A percentile compares a stretch with the other conserved stretches of the same genome.
Evolutionary conservation across 805 yeast species (phyloP).

Genomic region (Ogataea pini): DNA sequence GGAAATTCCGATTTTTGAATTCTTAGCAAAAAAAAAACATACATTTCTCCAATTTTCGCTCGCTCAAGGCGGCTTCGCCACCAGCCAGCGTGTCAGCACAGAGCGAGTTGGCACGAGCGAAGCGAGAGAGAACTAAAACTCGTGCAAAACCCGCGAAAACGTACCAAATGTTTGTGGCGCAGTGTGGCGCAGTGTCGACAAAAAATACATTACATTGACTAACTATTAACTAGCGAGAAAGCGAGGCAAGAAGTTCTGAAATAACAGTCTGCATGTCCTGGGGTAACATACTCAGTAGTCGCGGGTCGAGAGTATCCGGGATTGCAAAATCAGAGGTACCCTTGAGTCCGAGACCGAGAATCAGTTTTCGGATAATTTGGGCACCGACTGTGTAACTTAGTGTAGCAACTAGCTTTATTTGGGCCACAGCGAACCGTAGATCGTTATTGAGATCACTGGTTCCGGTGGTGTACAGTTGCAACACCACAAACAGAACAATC

Average conservation of each 20-base stretch:
- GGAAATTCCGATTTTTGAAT: background rate
- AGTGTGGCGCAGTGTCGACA: constrained; percentile 1
- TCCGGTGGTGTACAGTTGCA: constrained; percentile 2
- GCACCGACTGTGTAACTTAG: background rate
- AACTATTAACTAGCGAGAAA: background rate
- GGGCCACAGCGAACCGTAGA: background rate
- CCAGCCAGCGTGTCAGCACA: background rate
- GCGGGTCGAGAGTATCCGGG: background rate
- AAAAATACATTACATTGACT: background rate
- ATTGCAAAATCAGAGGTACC: background rate
- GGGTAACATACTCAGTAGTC: background rate
- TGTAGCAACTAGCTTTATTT: background rate
- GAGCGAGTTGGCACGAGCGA: background rate
- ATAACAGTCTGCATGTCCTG: background rate
- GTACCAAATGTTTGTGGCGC: background rate
- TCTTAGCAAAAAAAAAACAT: background rate
- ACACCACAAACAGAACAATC: background rate
- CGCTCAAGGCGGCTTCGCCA: constrained; percentile 2
- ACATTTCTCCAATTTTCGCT: background rate
- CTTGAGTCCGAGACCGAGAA: constrained; percentile 2
- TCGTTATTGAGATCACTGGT: background rate
- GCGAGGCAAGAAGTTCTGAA: background rate
- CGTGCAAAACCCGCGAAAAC: background rate
- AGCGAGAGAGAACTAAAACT: no score
- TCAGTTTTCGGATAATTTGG: background rate